Percentiles rank a stretch among this genome's conserved stretches.
phyloP scores from a whole-genome alignment of 164 flowering plant species.

The Liquidambar formosana region DNA sequence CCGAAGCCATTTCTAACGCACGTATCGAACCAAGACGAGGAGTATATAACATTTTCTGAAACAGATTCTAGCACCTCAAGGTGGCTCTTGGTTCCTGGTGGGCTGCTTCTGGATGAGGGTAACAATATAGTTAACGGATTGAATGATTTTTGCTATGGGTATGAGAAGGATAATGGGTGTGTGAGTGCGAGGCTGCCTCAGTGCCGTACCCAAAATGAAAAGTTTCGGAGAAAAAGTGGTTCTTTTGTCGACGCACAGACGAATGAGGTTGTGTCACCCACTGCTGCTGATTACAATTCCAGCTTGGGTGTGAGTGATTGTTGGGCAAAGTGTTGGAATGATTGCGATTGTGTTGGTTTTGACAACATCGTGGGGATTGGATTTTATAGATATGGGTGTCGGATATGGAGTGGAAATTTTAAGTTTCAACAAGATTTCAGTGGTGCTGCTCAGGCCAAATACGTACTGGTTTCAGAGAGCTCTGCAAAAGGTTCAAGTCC shows the following conservation, averaged over 20 bases:
- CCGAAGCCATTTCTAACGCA: too few species aligned
- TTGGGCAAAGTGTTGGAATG: neutral
- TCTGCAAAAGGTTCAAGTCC: too few species aligned
- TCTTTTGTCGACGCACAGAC: neutral
- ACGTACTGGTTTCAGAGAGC: too few species aligned
- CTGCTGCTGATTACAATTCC: slow-evolving; percentile 1
- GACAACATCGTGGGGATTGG: too few species aligned
- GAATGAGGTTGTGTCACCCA: neutral
- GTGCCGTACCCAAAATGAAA: neutral
- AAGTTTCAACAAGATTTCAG: too few species aligned
- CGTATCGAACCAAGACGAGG: too few species aligned
- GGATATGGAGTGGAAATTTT: too few species aligned
- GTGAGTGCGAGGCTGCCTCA: neutral
- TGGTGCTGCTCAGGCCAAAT: too few species aligned
- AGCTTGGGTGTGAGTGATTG: slow-evolving; percentile 16
- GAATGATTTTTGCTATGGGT: slow-evolving; percentile 2
- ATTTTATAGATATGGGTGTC: too few species aligned
- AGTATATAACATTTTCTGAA: too few species aligned
- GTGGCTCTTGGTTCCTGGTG: slow-evolving; percentile 2
- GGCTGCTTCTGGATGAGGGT: neutral
- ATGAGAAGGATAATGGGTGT: slow-evolving; percentile 1
- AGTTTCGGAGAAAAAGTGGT: neutral
- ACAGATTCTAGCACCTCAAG: too few species aligned
- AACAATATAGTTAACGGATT: neutral
- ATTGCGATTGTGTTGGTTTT: slow-evolving; percentile 13